Evolutionary conservation across 179 eudicot genomes (phyloP).

Genomic region (Carnegiea gigantea): DNA sequence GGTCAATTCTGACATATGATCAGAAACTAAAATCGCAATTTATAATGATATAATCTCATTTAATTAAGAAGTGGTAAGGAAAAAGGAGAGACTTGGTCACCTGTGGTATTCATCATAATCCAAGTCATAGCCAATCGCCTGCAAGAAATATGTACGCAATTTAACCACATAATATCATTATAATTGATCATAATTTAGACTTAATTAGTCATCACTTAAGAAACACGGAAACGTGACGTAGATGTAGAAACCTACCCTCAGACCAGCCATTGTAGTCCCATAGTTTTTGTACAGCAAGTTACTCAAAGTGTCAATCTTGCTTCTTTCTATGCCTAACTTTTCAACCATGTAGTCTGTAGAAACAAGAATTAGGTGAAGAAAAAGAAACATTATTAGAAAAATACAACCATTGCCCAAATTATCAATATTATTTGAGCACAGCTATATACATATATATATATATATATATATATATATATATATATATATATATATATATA

Average conservation of each 20-base stretch:
- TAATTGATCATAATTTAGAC: not conserved
- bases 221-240: slow-evolving; percentile 21
- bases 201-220: not conserved
- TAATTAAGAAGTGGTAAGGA: not conserved
- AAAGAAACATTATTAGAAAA: not conserved
- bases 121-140: slow-evolving; percentile 96
- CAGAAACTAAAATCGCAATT: not conserved
- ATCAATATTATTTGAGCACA: not conserved
- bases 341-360: slow-evolving; percentile 73
- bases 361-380: not conserved
- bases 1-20: not conserved
- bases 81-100: slow-evolving; percentile 22
- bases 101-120: slow-evolving; percentile 91
- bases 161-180: not conserved
- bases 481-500: too few species aligned
- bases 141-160: slow-evolving; percentile 12
- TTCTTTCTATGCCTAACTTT: slow-evolving; percentile 65
- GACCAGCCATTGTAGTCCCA: slow-evolving; percentile 97
- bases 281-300: slow-evolving; percentile 70
- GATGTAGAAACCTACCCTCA: slow-evolving; percentile 53
- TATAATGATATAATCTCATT: not conserved
- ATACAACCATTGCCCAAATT: not conserved
- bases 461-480: not conserved
- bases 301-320: slow-evolving; percentile 51
- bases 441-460: too few species aligned